Evolutionary conservation across 2,329 filamentous ascomycete genomes (phyloP).

Genomic region (Penicillium sumatraense): DNA sequence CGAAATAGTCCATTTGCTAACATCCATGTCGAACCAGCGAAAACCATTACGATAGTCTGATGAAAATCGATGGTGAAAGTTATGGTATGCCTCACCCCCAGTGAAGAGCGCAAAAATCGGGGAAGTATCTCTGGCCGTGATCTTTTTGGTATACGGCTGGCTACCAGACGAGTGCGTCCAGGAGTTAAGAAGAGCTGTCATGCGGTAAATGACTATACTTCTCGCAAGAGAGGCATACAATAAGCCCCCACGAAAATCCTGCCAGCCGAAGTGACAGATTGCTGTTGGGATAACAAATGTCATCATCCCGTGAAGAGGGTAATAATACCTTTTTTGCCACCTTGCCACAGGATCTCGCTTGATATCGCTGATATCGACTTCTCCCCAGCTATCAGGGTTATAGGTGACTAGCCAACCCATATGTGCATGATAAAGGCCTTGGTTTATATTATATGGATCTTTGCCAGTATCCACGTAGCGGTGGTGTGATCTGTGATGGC

Average conservation of each 20-base stretch:
- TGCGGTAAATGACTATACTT: not conserved
- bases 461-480: not conserved
- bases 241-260: not conserved
- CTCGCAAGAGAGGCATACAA: not conserved
- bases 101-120: not conserved
- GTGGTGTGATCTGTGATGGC: not conserved
- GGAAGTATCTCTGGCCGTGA: not conserved
- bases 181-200: not conserved
- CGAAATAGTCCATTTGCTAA: conserved; percentile 82
- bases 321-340: not conserved
- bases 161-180: not conserved
- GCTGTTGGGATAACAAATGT: not conserved
- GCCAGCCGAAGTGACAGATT: not conserved
- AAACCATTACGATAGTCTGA: conserved; percentile 88
- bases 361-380: not conserved
- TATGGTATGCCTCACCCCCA: conserved; percentile 79
- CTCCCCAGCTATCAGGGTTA: not conserved
- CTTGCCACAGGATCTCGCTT: not conserved
- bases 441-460: not conserved
- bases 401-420: not conserved
- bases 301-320: not conserved
- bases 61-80: conserved; percentile 90
- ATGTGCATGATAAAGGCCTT: not conserved
- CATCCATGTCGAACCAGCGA: conserved; percentile 84
- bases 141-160: not conserved